Evolutionary conservation across 805 yeast genomes (phyloP).

Genomic region (Candida lessepsii): DNA sequence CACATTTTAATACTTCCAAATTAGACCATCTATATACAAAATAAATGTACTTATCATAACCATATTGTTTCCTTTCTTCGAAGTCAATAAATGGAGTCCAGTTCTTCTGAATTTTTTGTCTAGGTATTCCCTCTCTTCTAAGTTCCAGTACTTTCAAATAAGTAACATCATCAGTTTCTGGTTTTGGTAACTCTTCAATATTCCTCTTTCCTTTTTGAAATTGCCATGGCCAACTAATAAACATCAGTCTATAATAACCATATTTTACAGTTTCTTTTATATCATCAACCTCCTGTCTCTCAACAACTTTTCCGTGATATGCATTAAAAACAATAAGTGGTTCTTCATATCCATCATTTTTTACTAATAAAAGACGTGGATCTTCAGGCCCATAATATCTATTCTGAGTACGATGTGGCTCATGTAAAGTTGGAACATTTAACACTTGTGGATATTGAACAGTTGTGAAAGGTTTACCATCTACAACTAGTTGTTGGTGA

Average conservation of each 20-base stretch:
- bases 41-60: constrained; percentile 26
- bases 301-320: constrained; percentile 19
- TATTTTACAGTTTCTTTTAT: neutral
- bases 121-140: constrained; percentile 13
- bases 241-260: constrained; percentile 27
- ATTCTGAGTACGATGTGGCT: constrained; percentile 17
- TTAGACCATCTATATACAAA: constrained; percentile 34
- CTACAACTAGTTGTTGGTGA: constrained; percentile 10
- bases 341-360: constrained; percentile 38
- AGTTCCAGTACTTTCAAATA: constrained; percentile 24
- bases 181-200: constrained; percentile 21
- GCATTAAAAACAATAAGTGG: constrained; percentile 47
- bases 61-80: constrained; percentile 15
- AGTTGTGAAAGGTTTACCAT: constrained; percentile 11
- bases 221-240: constrained; percentile 32
- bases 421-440: constrained; percentile 31
- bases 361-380: constrained; percentile 42
- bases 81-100: constrained; percentile 42
- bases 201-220: constrained; percentile 29
- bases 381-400: constrained; percentile 48
- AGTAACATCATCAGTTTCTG: constrained; percentile 14
- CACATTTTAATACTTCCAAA: constrained; percentile 17
- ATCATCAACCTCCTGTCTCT: neutral
- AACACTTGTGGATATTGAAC: constrained; percentile 25
- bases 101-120: constrained; percentile 26